phyloP scores from a whole-genome alignment of 768 basidiomycete species.

The Suillus decipiens region DNA sequence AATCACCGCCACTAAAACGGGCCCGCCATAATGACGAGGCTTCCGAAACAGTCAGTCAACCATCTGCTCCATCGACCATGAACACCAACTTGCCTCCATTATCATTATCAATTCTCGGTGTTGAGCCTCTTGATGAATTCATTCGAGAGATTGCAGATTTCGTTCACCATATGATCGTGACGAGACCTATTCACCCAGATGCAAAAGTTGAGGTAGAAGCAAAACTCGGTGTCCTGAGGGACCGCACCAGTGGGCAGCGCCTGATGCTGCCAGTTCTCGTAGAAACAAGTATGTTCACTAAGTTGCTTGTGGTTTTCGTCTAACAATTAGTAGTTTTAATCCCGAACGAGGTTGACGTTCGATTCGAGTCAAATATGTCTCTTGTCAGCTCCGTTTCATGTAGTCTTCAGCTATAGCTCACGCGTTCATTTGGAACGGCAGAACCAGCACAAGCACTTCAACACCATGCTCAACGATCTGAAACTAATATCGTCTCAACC shows the following conservation, averaged over 20 bases:
- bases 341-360: slow-evolving; percentile 60
- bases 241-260: slow-evolving; percentile 56
- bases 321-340: slow-evolving; percentile 55
- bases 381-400: slow-evolving; percentile 47
- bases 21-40: slow-evolving; percentile 37
- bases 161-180: slow-evolving; percentile 69
- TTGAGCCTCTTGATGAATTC: slow-evolving; percentile 92
- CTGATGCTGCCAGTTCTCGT: slow-evolving; percentile 71
- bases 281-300: slow-evolving; percentile 72
- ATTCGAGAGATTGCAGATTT: slow-evolving; percentile 92
- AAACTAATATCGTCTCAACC: slow-evolving; percentile 58
- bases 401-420: slow-evolving; percentile 17
- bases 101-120: slow-evolving; percentile 79
- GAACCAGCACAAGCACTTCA: slow-evolving; percentile 88
- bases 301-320: not conserved
- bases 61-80: slow-evolving; percentile 25
- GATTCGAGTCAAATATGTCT: slow-evolving; percentile 95
- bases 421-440: slow-evolving; percentile 32
- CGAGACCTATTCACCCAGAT: slow-evolving; percentile 50
- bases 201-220: slow-evolving; percentile 82
- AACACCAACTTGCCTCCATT: slow-evolving; percentile 55
- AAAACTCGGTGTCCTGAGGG: slow-evolving; percentile 78
- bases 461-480: slow-evolving; percentile 82
- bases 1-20: slow-evolving; percentile 39
- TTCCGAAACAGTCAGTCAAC: slow-evolving; percentile 28